Evolutionary conservation across 306 rosid genomes (phyloP).

Genomic region (Cucurbita pepo): DNA sequence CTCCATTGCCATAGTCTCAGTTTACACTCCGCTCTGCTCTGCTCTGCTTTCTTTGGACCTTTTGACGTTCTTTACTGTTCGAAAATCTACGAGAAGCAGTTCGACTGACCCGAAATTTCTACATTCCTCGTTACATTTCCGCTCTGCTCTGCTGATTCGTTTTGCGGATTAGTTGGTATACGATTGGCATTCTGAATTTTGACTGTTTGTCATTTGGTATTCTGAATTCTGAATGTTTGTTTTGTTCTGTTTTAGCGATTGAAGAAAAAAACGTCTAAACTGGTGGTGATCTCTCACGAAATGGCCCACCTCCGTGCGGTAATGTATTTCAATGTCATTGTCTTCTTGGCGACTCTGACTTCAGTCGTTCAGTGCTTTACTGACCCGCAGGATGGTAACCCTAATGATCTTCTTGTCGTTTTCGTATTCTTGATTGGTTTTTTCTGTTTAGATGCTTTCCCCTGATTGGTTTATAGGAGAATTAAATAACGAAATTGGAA

Average conservation of each 20-base stretch:
- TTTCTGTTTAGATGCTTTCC: not conserved
- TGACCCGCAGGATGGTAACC: conserved; percentile 39
- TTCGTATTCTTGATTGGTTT: not conserved
- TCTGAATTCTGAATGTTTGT: not conserved
- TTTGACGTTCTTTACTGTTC: not conserved
- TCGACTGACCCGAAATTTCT: no score
- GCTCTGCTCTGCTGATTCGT: no score
- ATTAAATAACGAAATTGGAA: not conserved
- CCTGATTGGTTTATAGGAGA: not conserved
- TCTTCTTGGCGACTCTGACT: conserved; percentile 30
- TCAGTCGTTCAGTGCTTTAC: conserved; percentile 32
- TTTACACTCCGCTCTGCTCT: not conserved
- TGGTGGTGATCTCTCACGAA: not conserved
- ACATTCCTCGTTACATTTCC: no score
- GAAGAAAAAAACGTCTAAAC: not conserved
- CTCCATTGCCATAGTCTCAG: not conserved
- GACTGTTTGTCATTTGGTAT: not conserved
- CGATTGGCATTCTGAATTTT: no score
- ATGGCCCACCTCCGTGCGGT: conserved; percentile 18
- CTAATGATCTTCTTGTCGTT: not conserved
- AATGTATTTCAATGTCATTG: conserved; percentile 12
- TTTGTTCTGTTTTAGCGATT: not conserved
- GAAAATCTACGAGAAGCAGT: not conserved
- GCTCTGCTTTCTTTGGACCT: not conserved
- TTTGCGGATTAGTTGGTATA: no score